These are phyloP conservation scores for Camptophora hylomeconis DNA, from an alignment of 2,329 filamentous ascomycete species.

Conservation along the genomic window DNA sequence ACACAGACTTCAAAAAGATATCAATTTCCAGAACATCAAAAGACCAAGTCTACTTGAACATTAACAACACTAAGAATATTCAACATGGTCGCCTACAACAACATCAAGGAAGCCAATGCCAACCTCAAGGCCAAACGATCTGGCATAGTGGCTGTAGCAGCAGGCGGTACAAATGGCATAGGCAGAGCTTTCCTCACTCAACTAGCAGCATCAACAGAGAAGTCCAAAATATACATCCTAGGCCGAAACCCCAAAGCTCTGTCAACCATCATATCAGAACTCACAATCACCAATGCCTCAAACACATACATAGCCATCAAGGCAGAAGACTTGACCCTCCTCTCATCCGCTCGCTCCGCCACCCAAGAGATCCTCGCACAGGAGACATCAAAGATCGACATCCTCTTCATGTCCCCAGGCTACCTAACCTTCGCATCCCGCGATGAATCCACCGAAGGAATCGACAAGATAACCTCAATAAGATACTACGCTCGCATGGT, in stretches of 20 bases:
- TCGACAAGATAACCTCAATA: constrained; percentile 40
- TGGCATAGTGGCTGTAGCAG: constrained; percentile 6
- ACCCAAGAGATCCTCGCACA: constrained; percentile 5
- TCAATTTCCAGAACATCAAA: too few species aligned
- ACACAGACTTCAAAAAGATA: too few species aligned
- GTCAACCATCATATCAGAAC: constrained; percentile 1
- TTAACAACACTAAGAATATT: too few species aligned
- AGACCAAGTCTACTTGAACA: too few species aligned
- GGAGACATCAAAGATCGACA: constrained; percentile 5
- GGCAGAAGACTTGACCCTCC: constrained; percentile 7
- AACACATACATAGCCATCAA: constrained; percentile 7
- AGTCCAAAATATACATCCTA: constrained; percentile 11
- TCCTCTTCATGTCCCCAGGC: constrained; percentile 10
- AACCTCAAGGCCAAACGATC: constrained; percentile 5
- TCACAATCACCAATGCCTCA: constrained; percentile 4
- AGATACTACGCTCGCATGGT: constrained; percentile 46
- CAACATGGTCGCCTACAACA: constrained; percentile 11
- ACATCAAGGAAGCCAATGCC: constrained; percentile 9
- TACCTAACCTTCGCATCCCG: constrained; percentile 6
- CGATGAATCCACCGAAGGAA: constrained; percentile 42
- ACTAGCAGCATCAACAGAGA: constrained; percentile 9
- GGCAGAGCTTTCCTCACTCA: constrained; percentile 9
- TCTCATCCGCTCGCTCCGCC: constrained; percentile 6
- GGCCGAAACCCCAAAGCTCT: constrained; percentile 4
- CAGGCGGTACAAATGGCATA: constrained; percentile 10